A percentile compares a stretch with the other conserved stretches of the same genome.
phyloP scores from a whole-genome alignment of 2,329 filamentous ascomycete genomes.

The Sarocladium brachiariae region DNA sequence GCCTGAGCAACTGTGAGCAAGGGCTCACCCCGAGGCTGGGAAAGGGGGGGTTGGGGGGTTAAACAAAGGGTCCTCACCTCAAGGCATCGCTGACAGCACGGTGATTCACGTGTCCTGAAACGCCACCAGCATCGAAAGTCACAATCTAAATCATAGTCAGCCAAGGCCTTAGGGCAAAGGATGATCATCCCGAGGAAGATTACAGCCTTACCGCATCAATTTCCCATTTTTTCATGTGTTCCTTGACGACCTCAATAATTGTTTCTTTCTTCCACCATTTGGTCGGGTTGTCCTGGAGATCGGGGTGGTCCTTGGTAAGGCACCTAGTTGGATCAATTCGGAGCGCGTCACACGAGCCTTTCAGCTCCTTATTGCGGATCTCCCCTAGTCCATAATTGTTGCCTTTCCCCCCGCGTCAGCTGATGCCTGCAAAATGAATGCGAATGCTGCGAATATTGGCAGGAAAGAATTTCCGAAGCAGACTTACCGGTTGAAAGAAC shows the following conservation, averaged over 20 bases:
- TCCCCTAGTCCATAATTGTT: slow-evolving; percentile 26
- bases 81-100: slow-evolving; percentile 31
- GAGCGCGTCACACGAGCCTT: slow-evolving; percentile 22
- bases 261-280: slow-evolving; percentile 30
- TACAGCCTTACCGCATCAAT: slow-evolving; percentile 25
- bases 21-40: neutral
- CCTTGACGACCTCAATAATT: slow-evolving; percentile 24
- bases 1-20: slow-evolving; percentile 13
- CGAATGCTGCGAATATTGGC: slow-evolving; percentile 9
- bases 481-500: slow-evolving; percentile 25
- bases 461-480: neutral
- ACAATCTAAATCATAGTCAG: slow-evolving; percentile 24
- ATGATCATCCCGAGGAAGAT: neutral
- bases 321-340: slow-evolving; percentile 22
- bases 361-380: slow-evolving; percentile 20
- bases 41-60: no score
- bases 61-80: slow-evolving; percentile 18
- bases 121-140: slow-evolving; percentile 32
- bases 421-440: neutral
- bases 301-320: slow-evolving; percentile 25
- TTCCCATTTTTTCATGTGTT: slow-evolving; percentile 29
- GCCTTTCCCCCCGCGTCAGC: slow-evolving; percentile 12
- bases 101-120: slow-evolving; percentile 34
- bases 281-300: slow-evolving; percentile 30
- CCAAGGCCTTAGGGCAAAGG: neutral